Conservation (phyloP, 306 rosid species). For the Dalbergia cochinchinensis region DNA sequence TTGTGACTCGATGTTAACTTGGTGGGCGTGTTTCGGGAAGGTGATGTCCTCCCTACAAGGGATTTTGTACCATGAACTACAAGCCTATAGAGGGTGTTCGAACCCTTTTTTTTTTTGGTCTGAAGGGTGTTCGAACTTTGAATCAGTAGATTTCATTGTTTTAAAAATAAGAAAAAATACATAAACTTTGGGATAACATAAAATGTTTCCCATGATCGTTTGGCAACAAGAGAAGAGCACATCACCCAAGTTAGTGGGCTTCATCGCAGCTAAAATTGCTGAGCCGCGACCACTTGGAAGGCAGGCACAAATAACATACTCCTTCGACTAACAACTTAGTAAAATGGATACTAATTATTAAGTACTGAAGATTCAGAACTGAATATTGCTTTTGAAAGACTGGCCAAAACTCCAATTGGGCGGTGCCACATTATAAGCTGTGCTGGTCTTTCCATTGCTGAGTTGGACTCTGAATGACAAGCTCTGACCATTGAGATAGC, state of each 20-base stretch:
- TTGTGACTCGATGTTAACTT: too few species aligned
- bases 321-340: background rate
- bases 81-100: background rate
- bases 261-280: slow-evolving; percentile 40
- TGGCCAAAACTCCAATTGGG: slow-evolving; percentile 68
- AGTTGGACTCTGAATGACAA: slow-evolving; percentile 65
- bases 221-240: background rate
- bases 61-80: background rate
- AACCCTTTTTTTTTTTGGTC: too few species aligned
- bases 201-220: background rate
- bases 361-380: slow-evolving; percentile 39
- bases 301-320: background rate
- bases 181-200: background rate
- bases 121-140: background rate
- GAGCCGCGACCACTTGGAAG: slow-evolving; percentile 44
- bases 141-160: background rate
- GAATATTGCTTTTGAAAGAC: slow-evolving; percentile 51
- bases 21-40: background rate
- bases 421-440: slow-evolving; percentile 55
- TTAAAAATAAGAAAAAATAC: background rate
- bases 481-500: slow-evolving; percentile 65
- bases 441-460: slow-evolving; percentile 47
- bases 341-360: background rate
- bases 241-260: slow-evolving; percentile 38
- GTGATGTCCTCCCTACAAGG: background rate